These are phyloP conservation scores for Geotrichum aggregatum DNA, from an alignment of 1,139 yeast genomes.

Conservation along the genomic window DNA sequence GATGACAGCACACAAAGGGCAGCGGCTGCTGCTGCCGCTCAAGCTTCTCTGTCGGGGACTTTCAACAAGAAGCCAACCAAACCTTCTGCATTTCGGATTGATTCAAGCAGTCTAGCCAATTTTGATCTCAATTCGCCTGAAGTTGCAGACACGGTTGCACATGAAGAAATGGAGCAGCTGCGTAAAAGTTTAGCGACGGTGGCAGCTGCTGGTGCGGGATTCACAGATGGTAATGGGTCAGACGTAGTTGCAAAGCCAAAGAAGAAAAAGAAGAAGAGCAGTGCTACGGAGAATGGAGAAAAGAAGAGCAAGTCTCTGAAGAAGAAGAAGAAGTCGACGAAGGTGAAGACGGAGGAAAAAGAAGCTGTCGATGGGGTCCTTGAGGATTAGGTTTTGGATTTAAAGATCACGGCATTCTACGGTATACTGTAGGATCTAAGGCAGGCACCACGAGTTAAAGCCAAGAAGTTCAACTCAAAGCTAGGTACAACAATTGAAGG, in stretches of 20 bases:
- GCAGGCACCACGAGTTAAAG: too few relatives aligned
- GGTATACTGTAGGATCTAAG: too few relatives aligned
- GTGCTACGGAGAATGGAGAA: conserved; percentile 19
- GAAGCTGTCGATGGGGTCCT: background rate
- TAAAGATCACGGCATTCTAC: too few relatives aligned
- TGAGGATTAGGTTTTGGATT: background rate
- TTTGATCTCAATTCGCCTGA: conserved; percentile 22
- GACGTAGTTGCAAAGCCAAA: conserved; percentile 30
- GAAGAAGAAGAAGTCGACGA: conserved; percentile 8
- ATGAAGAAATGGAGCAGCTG: conserved; percentile 27
- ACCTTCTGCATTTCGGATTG: conserved; percentile 27
- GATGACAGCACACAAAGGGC: conserved; percentile 11
- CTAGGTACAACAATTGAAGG: too few relatives aligned
- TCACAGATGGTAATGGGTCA: conserved; percentile 12
- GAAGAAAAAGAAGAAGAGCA: conserved; percentile 24
- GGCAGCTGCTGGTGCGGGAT: background rate
- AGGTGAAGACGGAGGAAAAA: background rate
- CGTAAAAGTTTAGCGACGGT: conserved; percentile 24
- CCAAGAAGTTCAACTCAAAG: too few relatives aligned
- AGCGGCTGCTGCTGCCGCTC: conserved; percentile 10
- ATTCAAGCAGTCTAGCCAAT: conserved; percentile 22
- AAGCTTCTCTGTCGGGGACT: background rate
- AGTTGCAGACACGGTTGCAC: conserved; percentile 3
- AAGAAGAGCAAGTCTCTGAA: conserved; percentile 23
- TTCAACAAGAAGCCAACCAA: conserved; percentile 13